Base-by-base conservation (phyloP, 1,284 basidiomycete genomes). In the Irpex rosettiformis region DNA sequence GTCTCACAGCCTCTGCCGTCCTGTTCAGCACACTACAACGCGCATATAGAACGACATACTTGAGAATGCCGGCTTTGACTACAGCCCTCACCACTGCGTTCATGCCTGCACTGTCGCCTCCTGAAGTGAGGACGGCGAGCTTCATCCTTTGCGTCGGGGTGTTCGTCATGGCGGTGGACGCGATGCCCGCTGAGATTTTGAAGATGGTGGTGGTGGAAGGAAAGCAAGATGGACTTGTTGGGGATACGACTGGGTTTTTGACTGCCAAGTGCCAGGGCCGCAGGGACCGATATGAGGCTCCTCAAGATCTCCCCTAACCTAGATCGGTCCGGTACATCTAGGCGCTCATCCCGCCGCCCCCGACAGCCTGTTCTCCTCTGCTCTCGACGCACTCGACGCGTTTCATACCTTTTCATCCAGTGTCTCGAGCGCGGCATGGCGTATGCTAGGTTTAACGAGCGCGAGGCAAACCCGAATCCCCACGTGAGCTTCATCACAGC, bases 101-200 rank as follows among this genome's bases (percentile, higher is more conserved):
- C 94, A 96, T 95, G 67, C 93, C 96, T 51, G 97, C 95, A 72
- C 92, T 94, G 79, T 99, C 96, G 67, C 97, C 96, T 59, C 96
- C 97, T 0, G 91, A 94, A 2, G 96, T 99, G 68, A 99, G 85
- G 56, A 98, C 90, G 4, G 95, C 96, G 69, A 96, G 81, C 76
- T 89, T 90, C 81, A 94, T 92, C 60, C 61, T 67, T 37, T 29
- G 57, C 29, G 24, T 40, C n/a, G 33, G 33, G 11, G 33, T 40
- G 33, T n/a, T 40, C n/a, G 33, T 40, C 33, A 40, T 40, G n/a
- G 33, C 33, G 10, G 33, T 40, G 33, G 33, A 40, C 33, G n/a
- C 33, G 33, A 40, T 16, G 33, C n/a, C 33, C 33, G 33, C 13
- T 11, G 33, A 13, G 33, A 16, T 40, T 40, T 40, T 40, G 33